These are phyloP conservation scores for Hyaloscypha finlandica DNA, from an alignment of 495 filamentous ascomycete species.

Conservation along the genomic window DNA sequence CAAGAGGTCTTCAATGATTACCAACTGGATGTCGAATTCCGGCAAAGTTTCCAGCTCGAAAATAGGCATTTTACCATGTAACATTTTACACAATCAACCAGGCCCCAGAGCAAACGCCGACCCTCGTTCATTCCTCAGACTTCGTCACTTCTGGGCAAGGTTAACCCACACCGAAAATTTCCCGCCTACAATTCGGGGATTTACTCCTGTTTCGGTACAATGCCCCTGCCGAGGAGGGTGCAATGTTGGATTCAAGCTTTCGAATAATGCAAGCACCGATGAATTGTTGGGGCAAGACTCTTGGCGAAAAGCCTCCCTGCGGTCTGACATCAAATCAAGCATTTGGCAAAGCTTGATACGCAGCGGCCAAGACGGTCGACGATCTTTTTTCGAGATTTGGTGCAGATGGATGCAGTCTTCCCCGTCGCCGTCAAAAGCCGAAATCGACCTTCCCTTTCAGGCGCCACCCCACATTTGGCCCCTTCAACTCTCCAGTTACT, in stretches of 20 bases:
- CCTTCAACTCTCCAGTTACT: neutral
- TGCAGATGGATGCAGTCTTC: neutral
- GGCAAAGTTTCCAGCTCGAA: conserved; percentile 4
- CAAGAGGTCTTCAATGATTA: conserved; percentile 5
- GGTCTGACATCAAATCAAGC: neutral
- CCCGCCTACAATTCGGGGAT: too few species aligned
- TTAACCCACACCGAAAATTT: too few species aligned
- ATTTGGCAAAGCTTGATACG: neutral
- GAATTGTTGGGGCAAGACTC: neutral
- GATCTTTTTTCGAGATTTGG: neutral
- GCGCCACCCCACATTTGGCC: neutral
- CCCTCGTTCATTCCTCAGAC: too few species aligned
- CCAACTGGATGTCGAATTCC: conserved; percentile 8
- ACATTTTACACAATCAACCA: neutral
- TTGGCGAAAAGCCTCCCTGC: neutral
- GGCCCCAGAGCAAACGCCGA: too few species aligned
- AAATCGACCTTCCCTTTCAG: neutral
- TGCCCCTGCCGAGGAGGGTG: too few species aligned
- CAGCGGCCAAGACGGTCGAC: neutral
- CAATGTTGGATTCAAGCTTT: neutral
- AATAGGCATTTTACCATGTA: neutral
- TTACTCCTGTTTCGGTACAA: neutral
- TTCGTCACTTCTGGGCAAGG: too few species aligned
- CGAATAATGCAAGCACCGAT: neutral
- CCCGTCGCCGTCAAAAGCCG: conserved; percentile 3